Percentiles rank a stretch among this genome's conserved stretches.
These are phyloP conservation scores for Polyporus arcularius DNA, from an alignment of 768 basidiomycete species.

Conservation along the genomic window DNA sequence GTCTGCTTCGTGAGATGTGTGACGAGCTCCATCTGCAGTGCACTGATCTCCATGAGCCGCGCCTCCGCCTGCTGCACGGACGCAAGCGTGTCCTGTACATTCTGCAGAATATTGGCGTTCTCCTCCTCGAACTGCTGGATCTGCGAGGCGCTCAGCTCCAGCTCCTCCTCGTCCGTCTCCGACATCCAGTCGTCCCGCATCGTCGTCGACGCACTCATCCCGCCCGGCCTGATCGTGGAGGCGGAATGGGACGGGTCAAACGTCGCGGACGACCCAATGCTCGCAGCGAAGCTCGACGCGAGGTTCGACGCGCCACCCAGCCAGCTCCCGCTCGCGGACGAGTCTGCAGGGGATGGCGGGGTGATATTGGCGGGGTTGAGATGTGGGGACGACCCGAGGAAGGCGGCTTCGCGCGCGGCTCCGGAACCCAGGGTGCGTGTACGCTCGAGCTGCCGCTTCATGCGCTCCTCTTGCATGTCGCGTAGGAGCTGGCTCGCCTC, in stretches of 20 bases:
- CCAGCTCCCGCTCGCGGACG: constrained; percentile 50
- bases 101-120: constrained; percentile 82
- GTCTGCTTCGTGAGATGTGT: constrained; percentile 86
- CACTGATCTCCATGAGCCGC: constrained; percentile 88
- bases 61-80: constrained; percentile 92
- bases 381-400: constrained; percentile 31
- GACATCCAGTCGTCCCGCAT: constrained; percentile 49
- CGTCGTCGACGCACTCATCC: constrained; percentile 22
- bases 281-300: constrained; percentile 41
- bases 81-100: constrained; percentile 83
- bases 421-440: constrained; percentile 79
- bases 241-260: constrained; percentile 24
- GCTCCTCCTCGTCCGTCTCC: constrained; percentile 67
- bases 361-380: constrained; percentile 2
- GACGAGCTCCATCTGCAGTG: constrained; percentile 90
- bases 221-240: constrained; percentile 22
- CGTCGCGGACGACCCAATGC: constrained; percentile 41
- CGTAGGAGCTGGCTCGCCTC: constrained; percentile 78
- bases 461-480: constrained; percentile 92
- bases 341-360: constrained; percentile 19
- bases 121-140: constrained; percentile 93
- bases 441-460: constrained; percentile 85
- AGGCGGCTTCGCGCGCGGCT: constrained; percentile 64
- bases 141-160: constrained; percentile 83
- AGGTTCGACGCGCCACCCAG: constrained; percentile 60